phyloP scores from a whole-genome alignment of 345 rosid genomes.

The Eucalyptus caleyi region DNA sequence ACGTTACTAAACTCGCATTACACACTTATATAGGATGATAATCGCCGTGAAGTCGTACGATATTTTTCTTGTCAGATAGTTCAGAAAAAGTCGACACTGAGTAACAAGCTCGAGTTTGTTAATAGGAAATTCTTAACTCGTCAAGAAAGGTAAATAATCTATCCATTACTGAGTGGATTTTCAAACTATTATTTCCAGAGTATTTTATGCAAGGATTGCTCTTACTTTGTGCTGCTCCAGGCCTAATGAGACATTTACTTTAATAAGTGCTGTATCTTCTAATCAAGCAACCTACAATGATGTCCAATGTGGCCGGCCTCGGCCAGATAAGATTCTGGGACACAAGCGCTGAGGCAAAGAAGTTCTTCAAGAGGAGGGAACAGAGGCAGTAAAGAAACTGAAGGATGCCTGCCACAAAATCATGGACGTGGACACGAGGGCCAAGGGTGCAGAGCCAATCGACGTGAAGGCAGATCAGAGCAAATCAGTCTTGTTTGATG shows the following conservation, averaged over 20 bases:
- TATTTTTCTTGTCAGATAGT: too few species aligned
- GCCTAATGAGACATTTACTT: neutral
- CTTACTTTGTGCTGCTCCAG: neutral
- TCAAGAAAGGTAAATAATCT: neutral
- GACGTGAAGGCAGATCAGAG: constrained; percentile 41
- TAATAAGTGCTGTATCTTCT: neutral
- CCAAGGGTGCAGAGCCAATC: constrained; percentile 9
- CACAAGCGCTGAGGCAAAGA: neutral
- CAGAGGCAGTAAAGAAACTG: neutral
- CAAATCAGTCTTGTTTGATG: constrained; percentile 50
- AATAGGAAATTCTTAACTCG: too few species aligned
- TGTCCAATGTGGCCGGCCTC: neutral
- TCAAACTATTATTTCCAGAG: neutral
- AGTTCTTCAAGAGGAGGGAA: neutral
- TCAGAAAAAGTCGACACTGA: neutral
- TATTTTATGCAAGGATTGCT: neutral
- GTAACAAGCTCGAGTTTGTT: neutral
- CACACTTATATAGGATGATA: too few species aligned
- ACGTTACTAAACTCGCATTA: neutral
- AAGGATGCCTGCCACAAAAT: neutral
- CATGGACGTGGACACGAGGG: neutral
- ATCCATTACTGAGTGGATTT: neutral
- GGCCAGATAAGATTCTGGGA: neutral
- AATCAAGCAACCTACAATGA: neutral
- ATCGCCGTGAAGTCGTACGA: too few species aligned